Percentiles rank a stretch among this genome's conserved stretches.
These are phyloP conservation scores for Pichia pseudocactophila DNA, from an alignment of 805 yeast species.

Conservation along the genomic window DNA sequence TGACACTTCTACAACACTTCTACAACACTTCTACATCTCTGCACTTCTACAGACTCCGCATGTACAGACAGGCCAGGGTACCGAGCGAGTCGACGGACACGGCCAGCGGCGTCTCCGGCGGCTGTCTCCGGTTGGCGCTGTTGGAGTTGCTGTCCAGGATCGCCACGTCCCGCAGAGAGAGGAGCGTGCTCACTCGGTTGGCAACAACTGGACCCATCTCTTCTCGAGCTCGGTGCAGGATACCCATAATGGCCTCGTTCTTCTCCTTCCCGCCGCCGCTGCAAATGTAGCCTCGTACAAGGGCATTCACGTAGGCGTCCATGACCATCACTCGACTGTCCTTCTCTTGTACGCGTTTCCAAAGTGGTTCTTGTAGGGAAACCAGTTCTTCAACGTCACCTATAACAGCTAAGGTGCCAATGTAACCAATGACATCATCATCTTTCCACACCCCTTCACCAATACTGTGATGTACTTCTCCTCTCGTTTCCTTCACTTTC, in stretches of 20 bases:
- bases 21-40: background rate
- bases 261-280: too few species aligned
- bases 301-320: constrained; percentile 2
- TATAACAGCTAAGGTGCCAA: background rate
- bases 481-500: background rate
- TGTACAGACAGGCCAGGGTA: constrained; percentile 3
- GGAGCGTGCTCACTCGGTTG: too few species aligned
- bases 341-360: background rate
- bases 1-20: too few species aligned
- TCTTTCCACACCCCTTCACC: background rate
- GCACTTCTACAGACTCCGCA: constrained; percentile 3
- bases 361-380: background rate
- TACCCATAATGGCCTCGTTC: too few species aligned
- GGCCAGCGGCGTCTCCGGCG: background rate
- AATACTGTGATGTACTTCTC: background rate
- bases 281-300: too few species aligned
- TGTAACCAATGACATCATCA: constrained; percentile 4
- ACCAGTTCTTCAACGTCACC: constrained; percentile 1
- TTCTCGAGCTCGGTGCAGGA: too few species aligned
- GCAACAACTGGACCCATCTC: too few species aligned
- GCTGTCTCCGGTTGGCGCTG: too few species aligned
- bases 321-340: constrained; percentile 1
- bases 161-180: too few species aligned
- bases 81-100: constrained; percentile 1
- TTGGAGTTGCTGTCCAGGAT: too few species aligned